phyloP scores from a whole-genome alignment of 78 protist genomes.

The Dictyostelium purpureum region DNA sequence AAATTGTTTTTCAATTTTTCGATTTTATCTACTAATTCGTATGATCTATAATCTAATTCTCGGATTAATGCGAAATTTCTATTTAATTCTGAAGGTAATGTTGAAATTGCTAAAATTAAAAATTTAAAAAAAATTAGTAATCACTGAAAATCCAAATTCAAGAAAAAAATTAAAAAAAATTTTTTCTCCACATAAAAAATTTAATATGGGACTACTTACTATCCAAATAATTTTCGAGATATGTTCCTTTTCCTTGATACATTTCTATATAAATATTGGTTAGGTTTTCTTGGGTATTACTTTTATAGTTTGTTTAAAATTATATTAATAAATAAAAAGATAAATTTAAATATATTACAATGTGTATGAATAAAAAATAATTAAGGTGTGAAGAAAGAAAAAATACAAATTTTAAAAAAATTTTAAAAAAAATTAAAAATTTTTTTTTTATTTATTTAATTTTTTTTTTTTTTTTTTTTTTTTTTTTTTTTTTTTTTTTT shows the following conservation, averaged over 20 bases:
- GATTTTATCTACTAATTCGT: slow-evolving; percentile 24
- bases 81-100: slow-evolving; percentile 62
- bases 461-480: no score
- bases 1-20: slow-evolving; percentile 22
- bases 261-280: not conserved
- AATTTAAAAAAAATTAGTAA: not conserved
- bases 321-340: no score
- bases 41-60: slow-evolving; percentile 75
- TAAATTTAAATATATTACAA: no score
- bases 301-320: no score
- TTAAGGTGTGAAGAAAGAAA: no score
- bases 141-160: not conserved
- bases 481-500: no score
- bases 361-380: no score
- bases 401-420: no score
- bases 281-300: slow-evolving; percentile 44
- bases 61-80: slow-evolving; percentile 72
- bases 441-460: no score
- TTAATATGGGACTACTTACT: not conserved
- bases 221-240: slow-evolving; percentile 79
- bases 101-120: slow-evolving; percentile 44
- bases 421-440: no score
- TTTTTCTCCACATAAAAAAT: not conserved
- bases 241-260: slow-evolving; percentile 79
- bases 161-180: not conserved